Conservation (phyloP, 495 filamentous ascomycete genomes). For the Penicillium herquei region DNA sequence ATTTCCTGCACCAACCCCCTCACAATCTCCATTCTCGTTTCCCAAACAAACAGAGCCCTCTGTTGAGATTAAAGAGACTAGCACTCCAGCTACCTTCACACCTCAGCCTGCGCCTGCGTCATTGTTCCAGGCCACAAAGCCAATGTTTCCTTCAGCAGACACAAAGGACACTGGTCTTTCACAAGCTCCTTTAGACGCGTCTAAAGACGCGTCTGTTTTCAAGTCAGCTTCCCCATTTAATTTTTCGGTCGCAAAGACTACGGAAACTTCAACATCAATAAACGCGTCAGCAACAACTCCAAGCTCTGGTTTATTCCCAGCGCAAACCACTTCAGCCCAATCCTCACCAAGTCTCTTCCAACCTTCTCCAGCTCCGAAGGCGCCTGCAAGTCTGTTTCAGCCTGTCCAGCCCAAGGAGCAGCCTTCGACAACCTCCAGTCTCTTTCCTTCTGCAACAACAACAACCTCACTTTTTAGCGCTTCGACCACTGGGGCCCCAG, state of each 20-base stretch:
- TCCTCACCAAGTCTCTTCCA: neutral
- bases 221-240: neutral
- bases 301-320: no score
- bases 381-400: neutral
- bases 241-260: no score
- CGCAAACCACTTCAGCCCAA: no score
- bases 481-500: neutral
- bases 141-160: no score
- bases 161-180: no score
- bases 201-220: neutral
- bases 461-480: conserved; percentile 1
- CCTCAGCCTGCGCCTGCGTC: neutral
- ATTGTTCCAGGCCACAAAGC: neutral
- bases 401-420: conserved; percentile 1
- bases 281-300: no score
- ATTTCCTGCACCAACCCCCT: neutral
- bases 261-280: no score
- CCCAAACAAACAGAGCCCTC: conserved; percentile 7
- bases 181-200: no score
- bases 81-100: no score
- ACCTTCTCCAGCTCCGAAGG: neutral
- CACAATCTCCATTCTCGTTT: conserved; percentile 13
- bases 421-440: conserved; percentile 4
- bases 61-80: no score
- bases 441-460: conserved; percentile 10